phyloP scores from a whole-genome alignment of 192 early-diverging fungal species.

The Entomortierella parvispora region DNA sequence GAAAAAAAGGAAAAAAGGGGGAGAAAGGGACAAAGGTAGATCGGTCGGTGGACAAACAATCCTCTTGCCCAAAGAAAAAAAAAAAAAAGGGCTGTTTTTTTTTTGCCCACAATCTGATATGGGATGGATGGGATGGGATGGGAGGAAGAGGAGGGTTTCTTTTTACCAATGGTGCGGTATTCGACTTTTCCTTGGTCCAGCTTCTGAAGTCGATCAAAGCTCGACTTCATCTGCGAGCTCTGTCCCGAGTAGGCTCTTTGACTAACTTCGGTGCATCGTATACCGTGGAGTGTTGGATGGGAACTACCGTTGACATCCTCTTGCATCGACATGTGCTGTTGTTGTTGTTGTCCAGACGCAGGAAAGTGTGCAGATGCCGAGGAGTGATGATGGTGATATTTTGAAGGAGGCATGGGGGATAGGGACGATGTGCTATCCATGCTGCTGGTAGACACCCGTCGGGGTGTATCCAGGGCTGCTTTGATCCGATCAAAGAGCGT shows the following conservation, averaged over 20 bases:
- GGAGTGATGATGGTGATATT: no score
- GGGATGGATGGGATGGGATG: no score
- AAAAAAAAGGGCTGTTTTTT: not conserved
- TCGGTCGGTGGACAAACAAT: not conserved
- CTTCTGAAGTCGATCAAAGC: constrained; percentile 23
- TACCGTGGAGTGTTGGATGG: constrained; percentile 27
- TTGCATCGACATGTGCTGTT: not conserved
- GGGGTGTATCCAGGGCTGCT: constrained; percentile 31
- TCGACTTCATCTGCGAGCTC: constrained; percentile 11
- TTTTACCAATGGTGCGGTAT: constrained; percentile 46
- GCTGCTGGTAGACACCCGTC: constrained; percentile 18
- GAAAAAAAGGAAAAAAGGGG: not conserved
- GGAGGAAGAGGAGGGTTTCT: no score
- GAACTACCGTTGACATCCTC: not conserved
- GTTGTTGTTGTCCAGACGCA: not conserved
- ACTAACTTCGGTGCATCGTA: constrained; percentile 22
- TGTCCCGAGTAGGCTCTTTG: constrained; percentile 33
- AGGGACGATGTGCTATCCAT: constrained; percentile 19
- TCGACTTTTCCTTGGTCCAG: constrained; percentile 31
- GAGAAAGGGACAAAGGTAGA: constrained; percentile 2
- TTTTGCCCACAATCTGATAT: no score
- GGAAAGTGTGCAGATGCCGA: not conserved
- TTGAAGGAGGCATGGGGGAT: not conserved
- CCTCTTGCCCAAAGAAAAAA: not conserved
- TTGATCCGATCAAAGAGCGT: constrained; percentile 39